These are phyloP conservation scores for Epichloe bromicola DNA, from an alignment of 2,329 filamentous ascomycete species.

Conservation along the genomic window DNA sequence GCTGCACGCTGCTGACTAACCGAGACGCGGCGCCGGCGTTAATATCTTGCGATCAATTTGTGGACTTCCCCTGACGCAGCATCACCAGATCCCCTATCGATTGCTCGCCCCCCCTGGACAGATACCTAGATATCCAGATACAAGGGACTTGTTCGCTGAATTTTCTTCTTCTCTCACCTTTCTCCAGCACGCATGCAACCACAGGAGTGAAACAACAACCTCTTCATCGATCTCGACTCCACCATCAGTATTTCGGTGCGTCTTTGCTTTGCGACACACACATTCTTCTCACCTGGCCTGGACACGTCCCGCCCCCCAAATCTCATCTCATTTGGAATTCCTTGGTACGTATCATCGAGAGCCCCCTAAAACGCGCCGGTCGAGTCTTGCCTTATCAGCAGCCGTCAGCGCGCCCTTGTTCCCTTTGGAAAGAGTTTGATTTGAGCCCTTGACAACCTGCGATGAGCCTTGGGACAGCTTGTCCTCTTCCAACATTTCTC, in stretches of 20 bases:
- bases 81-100: neutral
- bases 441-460: too few relatives aligned
- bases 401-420: neutral
- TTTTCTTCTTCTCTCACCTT: neutral
- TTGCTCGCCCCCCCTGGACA: neutral
- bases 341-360: slow-evolving; percentile 1
- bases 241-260: neutral
- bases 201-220: neutral
- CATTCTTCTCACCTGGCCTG: neutral
- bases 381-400: neutral
- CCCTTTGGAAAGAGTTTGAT: neutral
- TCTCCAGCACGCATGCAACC: neutral
- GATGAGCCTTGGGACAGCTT: neutral
- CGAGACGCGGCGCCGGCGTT: too few relatives aligned
- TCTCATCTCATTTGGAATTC: neutral
- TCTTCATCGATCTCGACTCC: neutral
- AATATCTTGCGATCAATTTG: too few relatives aligned
- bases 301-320: neutral
- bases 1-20: too few relatives aligned
- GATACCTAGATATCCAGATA: neutral
- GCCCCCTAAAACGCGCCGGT: neutral
- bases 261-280: slow-evolving; percentile 2
- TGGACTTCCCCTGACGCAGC: neutral
- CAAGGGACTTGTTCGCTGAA: neutral
- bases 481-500: neutral